Evolutionary conservation across 306 rosid genomes (phyloP), one percentile per base, ranked within the genome.

Genomic region (Cucumis melo): DNA sequence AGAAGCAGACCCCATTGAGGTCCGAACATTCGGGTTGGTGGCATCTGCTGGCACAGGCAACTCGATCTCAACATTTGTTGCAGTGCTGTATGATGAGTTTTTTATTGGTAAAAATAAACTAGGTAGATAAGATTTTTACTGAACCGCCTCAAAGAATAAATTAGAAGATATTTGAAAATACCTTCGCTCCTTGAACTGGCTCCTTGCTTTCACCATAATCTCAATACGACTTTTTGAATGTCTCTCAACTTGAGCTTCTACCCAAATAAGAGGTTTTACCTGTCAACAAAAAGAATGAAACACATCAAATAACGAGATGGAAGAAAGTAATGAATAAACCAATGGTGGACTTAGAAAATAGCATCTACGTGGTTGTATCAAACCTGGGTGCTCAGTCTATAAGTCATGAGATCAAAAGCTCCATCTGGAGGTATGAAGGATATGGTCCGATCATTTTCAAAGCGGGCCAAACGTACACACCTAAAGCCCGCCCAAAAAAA

Each of bases 151-250:
- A 1, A 8, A 8, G 8, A 9, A 42, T 9, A 42, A 46, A 34
- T 66, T 12, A 41, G 60, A 56, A 15, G 80, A 65, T 21, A 46
- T 76, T 48, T 55, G 41, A 46, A 62, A 66, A 63, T 89, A 93
- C 98, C 98, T 93, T 39, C 98, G 97, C 88, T 93, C 98, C 96
- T 93, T 93, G 84, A 88, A 93, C 85, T 93, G 98, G 85, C 98
- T 93, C 83, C 98, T 87, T 67, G 98, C 96, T 81, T 93, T 93
- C 75, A 93, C 98, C 88, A 83, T 86, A 46, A 93, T 89, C 89
- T 93, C 98, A 21, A 93, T 87, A 76, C 98, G 96, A 74, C 97
- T 93, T 84, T 93, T 93, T 46, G 98, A 93, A 82, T 93, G 98
- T 85, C 87, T 91, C 86, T 93, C 98, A 83, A 93, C 89, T 85